Evolutionary conservation across 805 yeast genomes (phyloP), one percentile per base, ranked within the genome.

Genomic region (Monosporozyma aquatica): DNA sequence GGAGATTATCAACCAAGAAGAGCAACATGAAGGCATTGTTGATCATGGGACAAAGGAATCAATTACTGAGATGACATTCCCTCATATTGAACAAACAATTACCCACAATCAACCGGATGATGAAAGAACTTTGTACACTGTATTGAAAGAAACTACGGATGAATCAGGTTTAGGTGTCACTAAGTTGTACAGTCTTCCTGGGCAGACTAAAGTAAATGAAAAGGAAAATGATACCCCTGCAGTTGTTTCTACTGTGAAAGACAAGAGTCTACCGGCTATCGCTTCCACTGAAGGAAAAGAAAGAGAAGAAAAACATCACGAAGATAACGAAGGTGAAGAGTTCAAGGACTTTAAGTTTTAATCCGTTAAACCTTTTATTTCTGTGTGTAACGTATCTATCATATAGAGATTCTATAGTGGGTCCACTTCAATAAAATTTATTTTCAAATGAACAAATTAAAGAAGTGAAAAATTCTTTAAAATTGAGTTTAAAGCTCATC

Each of bases 321-420:
- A 43, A 22, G 29, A 44, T 11, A 43, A 41, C n/a, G 38, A 43
- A 6, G 46, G 46, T 6, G 53, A 50, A 15, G 48, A 43, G 5
- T 43, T 43, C 8, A 38, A 51, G 32, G 48, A 40, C 11, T 57
- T 54, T 44, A 56, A 50, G 26, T 58, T 56, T 44, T 58, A 43
- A 38, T 6, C 7, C 18, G 17, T 24, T 22, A 20, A 7, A 9
- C 13, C 18, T 15, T 18, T 6, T 30, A 18, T 18, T 30, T 17
- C 4, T 30, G 17, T 14, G 28, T 17, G 7, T 5, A n/a, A n/a
- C n/a, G n/a, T n/a, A n/a, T n/a, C n/a, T n/a, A n/a, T n/a, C n/a
- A n/a, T n/a, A n/a, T n/a, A n/a, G n/a, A n/a, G n/a, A n/a, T n/a
- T n/a, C n/a, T n/a, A n/a, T n/a, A n/a, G n/a, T n/a, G n/a, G n/a